Evolutionary conservation across 2,329 filamentous ascomycete genomes (phyloP).

Genomic region (Sporothrix brasiliensis): DNA sequence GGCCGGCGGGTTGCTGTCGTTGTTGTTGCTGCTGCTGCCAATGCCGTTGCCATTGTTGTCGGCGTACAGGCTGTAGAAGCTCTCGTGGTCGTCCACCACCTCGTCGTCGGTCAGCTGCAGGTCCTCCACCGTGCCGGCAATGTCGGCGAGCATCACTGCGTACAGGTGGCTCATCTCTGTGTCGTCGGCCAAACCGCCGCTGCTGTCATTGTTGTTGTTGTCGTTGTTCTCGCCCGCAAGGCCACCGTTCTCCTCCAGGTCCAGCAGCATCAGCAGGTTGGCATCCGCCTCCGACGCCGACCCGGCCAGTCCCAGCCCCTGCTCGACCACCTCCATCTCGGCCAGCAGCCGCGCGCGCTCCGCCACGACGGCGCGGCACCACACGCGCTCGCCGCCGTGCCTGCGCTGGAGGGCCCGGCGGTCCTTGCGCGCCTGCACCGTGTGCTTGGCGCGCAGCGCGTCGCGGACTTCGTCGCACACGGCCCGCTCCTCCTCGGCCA

Average conservation of each 20-base stretch:
- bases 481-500: conserved; percentile 47
- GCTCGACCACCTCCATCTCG: conserved; percentile 49
- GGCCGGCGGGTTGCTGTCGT: neutral
- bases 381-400: conserved; percentile 51
- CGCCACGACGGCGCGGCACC: conserved; percentile 50
- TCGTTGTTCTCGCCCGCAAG: neutral
- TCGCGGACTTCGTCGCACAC: conserved; percentile 51
- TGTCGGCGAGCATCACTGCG: conserved; percentile 22
- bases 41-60: neutral
- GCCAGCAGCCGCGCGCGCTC: conserved; percentile 51
- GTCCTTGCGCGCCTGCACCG: conserved; percentile 39
- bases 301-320: conserved; percentile 39
- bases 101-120: neutral
- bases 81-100: neutral
- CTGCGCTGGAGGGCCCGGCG: conserved; percentile 43
- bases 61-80: neutral
- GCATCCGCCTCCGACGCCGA: conserved; percentile 41
- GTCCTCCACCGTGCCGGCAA: conserved; percentile 6
- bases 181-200: conserved; percentile 46
- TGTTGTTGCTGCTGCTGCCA: neutral
- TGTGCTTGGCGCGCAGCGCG: conserved; percentile 43
- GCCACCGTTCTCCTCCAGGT: conserved; percentile 24
- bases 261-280: conserved; percentile 33
- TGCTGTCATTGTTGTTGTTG: neutral
- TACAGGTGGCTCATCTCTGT: conserved; percentile 40